These are phyloP conservation scores for Solanum neorickii DNA, from an alignment of 257 asterid genomes.

Conservation along the genomic window DNA sequence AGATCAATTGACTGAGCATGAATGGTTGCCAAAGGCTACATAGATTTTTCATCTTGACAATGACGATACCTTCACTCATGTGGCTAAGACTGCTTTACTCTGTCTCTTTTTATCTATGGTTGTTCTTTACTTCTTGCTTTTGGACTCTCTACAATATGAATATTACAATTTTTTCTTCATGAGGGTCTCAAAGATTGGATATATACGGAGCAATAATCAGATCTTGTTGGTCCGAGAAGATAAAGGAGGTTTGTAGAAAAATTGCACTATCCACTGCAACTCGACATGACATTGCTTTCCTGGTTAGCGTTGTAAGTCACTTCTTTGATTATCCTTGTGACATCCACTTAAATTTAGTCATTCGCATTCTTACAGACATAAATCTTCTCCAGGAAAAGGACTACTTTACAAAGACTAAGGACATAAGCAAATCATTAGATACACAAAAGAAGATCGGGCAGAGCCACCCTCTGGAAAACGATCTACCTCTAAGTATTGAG, in stretches of 20 bases:
- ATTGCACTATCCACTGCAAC: neutral
- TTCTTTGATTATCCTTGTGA: neutral
- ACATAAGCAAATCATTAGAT: neutral
- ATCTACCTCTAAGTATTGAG: neutral
- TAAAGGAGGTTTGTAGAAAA: neutral
- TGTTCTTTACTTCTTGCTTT: neutral
- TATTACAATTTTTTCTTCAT: neutral
- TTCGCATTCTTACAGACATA: neutral
- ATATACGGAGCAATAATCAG: neutral
- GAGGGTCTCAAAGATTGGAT: neutral
- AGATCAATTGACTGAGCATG: neutral
- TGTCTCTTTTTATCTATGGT: neutral
- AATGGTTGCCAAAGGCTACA: neutral
- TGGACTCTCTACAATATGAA: neutral
- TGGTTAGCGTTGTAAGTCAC: neutral
- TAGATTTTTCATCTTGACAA: neutral
- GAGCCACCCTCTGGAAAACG: neutral
- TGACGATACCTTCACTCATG: neutral
- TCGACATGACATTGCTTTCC: neutral
- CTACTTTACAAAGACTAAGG: neutral
- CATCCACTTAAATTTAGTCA: neutral
- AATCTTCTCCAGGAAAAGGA: neutral
- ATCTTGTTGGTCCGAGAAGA: neutral
- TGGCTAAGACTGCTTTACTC: neutral
- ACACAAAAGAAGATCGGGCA: neutral